Conservation (phyloP, 2,329 filamentous ascomycete species). For the Paecilomyces formosus region DNA sequence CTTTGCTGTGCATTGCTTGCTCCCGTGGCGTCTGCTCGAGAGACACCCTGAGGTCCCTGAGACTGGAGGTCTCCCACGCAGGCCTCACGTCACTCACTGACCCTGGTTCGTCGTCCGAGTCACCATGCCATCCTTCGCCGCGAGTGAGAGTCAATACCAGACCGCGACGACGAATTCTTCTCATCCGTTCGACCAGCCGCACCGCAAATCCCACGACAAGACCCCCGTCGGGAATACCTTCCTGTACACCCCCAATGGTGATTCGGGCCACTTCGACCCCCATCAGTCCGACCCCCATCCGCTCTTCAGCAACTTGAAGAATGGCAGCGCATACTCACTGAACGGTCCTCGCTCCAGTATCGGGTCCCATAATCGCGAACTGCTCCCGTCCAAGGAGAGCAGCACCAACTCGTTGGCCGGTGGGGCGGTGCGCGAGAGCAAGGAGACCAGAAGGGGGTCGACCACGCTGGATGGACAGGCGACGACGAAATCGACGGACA, state of each 20-base stretch:
- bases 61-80: conserved; percentile 15
- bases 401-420: conserved; percentile 44
- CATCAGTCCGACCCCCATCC: conserved; percentile 28
- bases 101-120: conserved; percentile 2
- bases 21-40: not conserved
- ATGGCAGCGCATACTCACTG: conserved; percentile 54
- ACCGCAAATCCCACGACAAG: conserved; percentile 38
- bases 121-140: conserved; percentile 33
- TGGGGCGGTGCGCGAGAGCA: conserved; percentile 23
- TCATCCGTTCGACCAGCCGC: conserved; percentile 32
- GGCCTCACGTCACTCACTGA: conserved; percentile 21
- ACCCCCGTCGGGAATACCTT: conserved; percentile 38
- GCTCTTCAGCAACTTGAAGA: conserved; percentile 30
- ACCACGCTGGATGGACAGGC: conserved; percentile 18
- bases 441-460: conserved; percentile 21
- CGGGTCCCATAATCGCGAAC: conserved; percentile 36
- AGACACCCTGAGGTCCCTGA: not conserved
- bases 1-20: too few relatives aligned
- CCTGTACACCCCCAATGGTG: conserved; percentile 40
- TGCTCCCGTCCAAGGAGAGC: conserved; percentile 31
- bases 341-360: conserved; percentile 48
- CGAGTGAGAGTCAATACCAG: conserved; percentile 25
- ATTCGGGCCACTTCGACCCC: conserved; percentile 31
- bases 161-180: conserved; percentile 24
- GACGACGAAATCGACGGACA: conserved; percentile 20